A percentile compares a stretch with the other conserved stretches of the same genome.
Evolutionary conservation across 108 stramenopile genomes (phyloP).

Genomic region (Discostella pseudostelligera): DNA sequence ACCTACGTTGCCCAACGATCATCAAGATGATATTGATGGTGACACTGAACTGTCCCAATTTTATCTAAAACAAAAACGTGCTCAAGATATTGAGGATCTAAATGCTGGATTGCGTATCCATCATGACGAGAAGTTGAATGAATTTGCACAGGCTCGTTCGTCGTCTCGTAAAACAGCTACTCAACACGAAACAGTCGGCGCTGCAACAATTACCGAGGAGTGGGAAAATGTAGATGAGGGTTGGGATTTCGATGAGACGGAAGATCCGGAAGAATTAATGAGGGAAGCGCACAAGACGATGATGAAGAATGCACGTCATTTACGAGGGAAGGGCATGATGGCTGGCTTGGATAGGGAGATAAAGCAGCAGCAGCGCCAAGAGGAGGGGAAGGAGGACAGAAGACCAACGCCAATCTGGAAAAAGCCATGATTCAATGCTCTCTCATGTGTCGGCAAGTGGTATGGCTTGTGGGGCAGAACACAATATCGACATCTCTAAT

Average conservation of each 20-base stretch:
- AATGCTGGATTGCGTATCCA: slow-evolving; percentile 27
- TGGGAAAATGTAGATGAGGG: slow-evolving; percentile 15
- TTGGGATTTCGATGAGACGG: slow-evolving; percentile 46
- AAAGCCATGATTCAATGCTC: slow-evolving; percentile 35
- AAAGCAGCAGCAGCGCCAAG: not conserved
- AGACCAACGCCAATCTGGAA: slow-evolving; percentile 27
- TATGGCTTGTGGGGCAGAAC: no score
- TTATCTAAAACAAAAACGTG: slow-evolving; percentile 6
- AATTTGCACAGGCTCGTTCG: slow-evolving; percentile 30
- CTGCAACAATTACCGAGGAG: not conserved
- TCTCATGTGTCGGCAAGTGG: no score
- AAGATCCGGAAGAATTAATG: slow-evolving; percentile 33
- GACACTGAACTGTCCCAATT: not conserved
- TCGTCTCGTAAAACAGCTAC: not conserved
- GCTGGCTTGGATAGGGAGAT: slow-evolving; percentile 15
- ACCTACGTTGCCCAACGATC: not conserved
- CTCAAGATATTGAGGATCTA: slow-evolving; percentile 25
- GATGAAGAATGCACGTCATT: not conserved
- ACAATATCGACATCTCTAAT: no score
- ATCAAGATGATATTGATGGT: not conserved
- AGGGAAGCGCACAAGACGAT: slow-evolving; percentile 9
- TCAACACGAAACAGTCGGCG: no score
- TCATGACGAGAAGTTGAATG: slow-evolving; percentile 38
- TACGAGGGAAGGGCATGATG: slow-evolving; percentile 16
- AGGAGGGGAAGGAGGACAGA: not conserved